Base-by-base conservation (phyloP, 352 stramenopile genomes). In the Pythium biforme region DNA sequence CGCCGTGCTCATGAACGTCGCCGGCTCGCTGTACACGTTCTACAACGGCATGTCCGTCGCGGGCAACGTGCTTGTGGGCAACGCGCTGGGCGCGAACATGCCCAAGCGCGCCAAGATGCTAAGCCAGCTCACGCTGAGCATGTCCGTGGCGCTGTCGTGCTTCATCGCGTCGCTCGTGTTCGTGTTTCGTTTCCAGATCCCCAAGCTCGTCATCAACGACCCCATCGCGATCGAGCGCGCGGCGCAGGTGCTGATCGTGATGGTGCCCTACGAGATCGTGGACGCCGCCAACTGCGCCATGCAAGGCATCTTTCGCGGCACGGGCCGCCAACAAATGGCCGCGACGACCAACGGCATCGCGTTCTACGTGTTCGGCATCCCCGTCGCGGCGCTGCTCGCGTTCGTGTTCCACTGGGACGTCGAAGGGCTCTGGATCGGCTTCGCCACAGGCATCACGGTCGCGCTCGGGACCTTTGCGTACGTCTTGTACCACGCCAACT, bases 401-500 rank as follows among this genome's bases (percentile, higher is more conserved):
- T 83, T 96, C 48, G 43, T 66, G 45, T 77, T 75, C 23, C 57
- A 68, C 29, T 69, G 75, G 52, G 66, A 68, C 25, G 68, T 92
- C 45, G 83, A 86, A 59, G 88, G 88, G 6, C 72, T 96, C 10
- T 96, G 88, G 88, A 75, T 89, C 23, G 86, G 86, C 46, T 92
- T 96, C 20, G 70, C 73, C 39, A 72, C 65, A 25, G 77, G 77
- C 22, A 77, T 81, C 43, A 45, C 59, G 39, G 75, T 72, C 11
- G 76, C 79, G 8, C 76, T 81, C 25, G 63, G 59, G 19, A 53
- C 79, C n/a, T 89, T 74, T 52, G 69, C 62, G 40, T 68, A 72
- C 15, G 68, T 79, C 41, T 54, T 89, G 20, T 82, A 80, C 58
- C 70, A 77, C 56, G 62, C 77, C n/a, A 85, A 73, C 68, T 89